phyloP scores from a whole-genome alignment of 306 rosid species.

The Bauhinia variegata region DNA sequence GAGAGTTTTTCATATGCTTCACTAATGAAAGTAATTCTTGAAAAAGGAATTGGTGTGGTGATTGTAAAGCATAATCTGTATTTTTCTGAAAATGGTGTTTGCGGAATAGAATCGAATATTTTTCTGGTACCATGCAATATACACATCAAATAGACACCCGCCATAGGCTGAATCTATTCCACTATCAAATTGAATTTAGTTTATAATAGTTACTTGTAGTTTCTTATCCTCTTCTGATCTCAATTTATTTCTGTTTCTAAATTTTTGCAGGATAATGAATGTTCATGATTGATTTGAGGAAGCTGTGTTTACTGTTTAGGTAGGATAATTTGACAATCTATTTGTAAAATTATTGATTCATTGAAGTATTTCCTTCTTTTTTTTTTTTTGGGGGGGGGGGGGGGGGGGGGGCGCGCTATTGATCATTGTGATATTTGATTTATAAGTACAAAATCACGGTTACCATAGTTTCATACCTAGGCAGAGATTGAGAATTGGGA shows the following conservation, averaged over 20 bases:
- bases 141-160: background rate
- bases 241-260: conserved; percentile 4
- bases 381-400: too few species aligned
- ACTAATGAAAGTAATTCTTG: background rate
- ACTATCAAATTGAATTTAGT: conserved; percentile 15
- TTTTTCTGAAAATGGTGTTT: conserved; percentile 16
- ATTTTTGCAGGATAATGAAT: conserved; percentile 37
- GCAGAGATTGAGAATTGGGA: conserved; percentile 23
- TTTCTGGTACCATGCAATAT: background rate
- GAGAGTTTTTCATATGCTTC: conserved; percentile 10
- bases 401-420: too few species aligned
- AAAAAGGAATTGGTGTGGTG: conserved; percentile 1
- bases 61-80: background rate
- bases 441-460: conserved; percentile 15
- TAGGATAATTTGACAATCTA: conserved; percentile 15
- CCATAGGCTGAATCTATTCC: conserved; percentile 19
- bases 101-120: conserved; percentile 6
- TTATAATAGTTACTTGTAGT: conserved; percentile 9
- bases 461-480: conserved; percentile 15
- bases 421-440: conserved; percentile 29
- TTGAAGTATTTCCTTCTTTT: too few species aligned
- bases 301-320: conserved; percentile 22
- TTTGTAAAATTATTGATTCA: conserved; percentile 4
- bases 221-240: conserved; percentile 4
- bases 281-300: conserved; percentile 26